Percentiles rank a stretch among this genome's conserved stretches.
phyloP scores from a whole-genome alignment of 176 grass and related monocot species.

The Carex myosuroides region DNA sequence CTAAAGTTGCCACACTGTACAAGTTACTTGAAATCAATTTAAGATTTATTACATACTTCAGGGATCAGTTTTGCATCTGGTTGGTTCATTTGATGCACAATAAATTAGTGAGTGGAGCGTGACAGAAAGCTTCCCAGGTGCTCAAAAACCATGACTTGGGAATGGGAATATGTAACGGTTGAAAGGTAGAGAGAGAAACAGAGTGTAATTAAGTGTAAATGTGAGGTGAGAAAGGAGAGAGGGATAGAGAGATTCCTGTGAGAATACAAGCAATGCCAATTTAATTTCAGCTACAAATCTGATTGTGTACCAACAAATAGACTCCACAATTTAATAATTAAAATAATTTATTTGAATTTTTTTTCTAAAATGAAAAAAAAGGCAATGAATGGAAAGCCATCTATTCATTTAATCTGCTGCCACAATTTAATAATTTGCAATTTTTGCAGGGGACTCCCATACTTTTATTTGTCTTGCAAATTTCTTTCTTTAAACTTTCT shows the following conservation, averaged over 20 bases:
- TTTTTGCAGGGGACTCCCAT: neutral
- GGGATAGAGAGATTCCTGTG: neutral
- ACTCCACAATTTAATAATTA: neutral
- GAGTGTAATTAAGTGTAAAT: neutral
- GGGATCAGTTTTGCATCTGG: conserved; percentile 13
- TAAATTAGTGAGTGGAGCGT: conserved; percentile 4
- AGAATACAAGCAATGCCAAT: neutral
- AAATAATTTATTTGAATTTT: no score
- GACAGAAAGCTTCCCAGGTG: neutral
- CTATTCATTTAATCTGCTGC: no score
- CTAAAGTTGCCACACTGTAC: neutral
- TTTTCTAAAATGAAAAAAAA: neutral
- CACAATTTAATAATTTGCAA: neutral
- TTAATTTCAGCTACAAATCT: neutral
- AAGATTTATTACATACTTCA: neutral
- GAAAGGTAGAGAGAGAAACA: neutral
- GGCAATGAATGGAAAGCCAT: no score
- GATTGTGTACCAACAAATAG: neutral
- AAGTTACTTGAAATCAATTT: conserved; percentile 9
- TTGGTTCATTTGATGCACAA: conserved; percentile 3
- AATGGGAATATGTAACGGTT: conserved; percentile 16
- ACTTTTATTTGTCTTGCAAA: neutral
- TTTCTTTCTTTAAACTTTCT: neutral
- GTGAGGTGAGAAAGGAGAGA: conserved; percentile 2
- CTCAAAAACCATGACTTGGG: neutral